Conservation (phyloP, 1,139 yeast species). For the Saccharomyces hybrid region DNA sequence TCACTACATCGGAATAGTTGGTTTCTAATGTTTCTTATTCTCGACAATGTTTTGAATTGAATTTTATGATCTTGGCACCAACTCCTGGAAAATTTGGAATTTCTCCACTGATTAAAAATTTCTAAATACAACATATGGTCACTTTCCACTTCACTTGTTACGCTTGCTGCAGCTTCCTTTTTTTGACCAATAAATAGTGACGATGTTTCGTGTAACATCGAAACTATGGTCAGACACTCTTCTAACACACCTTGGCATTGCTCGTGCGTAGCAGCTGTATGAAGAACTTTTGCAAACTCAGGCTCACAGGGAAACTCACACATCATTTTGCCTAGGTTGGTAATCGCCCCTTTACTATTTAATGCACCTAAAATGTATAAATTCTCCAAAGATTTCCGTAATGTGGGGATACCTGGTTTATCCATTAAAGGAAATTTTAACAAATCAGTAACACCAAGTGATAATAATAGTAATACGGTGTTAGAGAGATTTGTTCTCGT, state of each 20-base stretch:
- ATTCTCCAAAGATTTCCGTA: constrained; percentile 70
- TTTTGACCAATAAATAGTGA: constrained; percentile 53
- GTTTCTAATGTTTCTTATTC: constrained; percentile 66
- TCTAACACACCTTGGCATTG: constrained; percentile 43
- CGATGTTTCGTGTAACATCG: constrained; percentile 79
- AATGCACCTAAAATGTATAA: constrained; percentile 83
- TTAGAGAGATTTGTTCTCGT: constrained; percentile 71
- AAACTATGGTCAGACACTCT: constrained; percentile 60
- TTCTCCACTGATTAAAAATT: constrained; percentile 71
- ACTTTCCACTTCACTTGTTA: constrained; percentile 33
- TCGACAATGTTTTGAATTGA: constrained; percentile 61
- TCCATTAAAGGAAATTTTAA: constrained; percentile 85
- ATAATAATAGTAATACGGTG: constrained; percentile 63
- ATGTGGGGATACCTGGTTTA: constrained; percentile 63
- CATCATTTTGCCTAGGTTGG: constrained; percentile 75
- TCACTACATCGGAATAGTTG: constrained; percentile 61
- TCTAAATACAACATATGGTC: constrained; percentile 74
- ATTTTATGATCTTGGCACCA: constrained; percentile 88
- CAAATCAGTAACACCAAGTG: constrained; percentile 76
- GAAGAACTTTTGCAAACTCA: constrained; percentile 67
- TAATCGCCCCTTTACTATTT: constrained; percentile 69
- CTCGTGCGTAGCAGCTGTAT: constrained; percentile 49
- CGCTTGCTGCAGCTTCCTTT: constrained; percentile 13
- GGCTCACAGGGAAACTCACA: constrained; percentile 92
- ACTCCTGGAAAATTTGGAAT: constrained; percentile 56